phyloP scores from a whole-genome alignment of 495 filamentous ascomycete species.

The Zalerion maritima region DNA sequence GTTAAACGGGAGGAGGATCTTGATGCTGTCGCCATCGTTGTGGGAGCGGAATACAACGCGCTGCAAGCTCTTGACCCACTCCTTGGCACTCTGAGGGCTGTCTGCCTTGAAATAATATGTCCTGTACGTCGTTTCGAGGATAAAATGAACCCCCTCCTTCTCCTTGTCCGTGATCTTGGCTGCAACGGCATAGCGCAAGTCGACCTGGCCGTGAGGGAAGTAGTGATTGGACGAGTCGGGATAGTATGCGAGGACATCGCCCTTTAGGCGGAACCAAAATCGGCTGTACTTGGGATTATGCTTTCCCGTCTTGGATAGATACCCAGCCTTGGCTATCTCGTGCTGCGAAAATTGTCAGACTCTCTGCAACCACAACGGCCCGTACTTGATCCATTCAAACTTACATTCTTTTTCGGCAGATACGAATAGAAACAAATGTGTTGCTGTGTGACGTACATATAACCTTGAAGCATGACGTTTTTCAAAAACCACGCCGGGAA shows the following conservation, averaged over 20 bases:
- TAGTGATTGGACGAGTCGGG: slow-evolving; percentile 71
- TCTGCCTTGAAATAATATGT: slow-evolving; percentile 85
- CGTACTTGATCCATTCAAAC: slow-evolving; percentile 9
- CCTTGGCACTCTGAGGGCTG: slow-evolving; percentile 74
- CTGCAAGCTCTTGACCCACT: slow-evolving; percentile 92
- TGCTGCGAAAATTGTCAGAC: slow-evolving; percentile 34
- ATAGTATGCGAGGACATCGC: slow-evolving; percentile 91
- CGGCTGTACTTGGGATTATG: slow-evolving; percentile 80
- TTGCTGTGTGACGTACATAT: slow-evolving; percentile 88
- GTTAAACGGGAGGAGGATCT: slow-evolving; percentile 78
- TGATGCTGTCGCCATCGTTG: slow-evolving; percentile 95
- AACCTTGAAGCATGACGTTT: slow-evolving; percentile 83
- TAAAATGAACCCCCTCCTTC: slow-evolving; percentile 62
- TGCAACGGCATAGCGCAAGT: slow-evolving; percentile 82
- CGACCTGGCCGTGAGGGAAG: slow-evolving; percentile 84
- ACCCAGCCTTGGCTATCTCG: slow-evolving; percentile 71
- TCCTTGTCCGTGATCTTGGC: slow-evolving; percentile 59
- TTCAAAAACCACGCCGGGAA: slow-evolving; percentile 92
- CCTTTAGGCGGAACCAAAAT: slow-evolving; percentile 94
- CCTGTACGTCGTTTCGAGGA: slow-evolving; percentile 67
- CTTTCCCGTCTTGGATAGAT: slow-evolving; percentile 76
- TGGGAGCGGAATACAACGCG: slow-evolving; percentile 91
- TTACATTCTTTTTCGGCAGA: slow-evolving; percentile 74
- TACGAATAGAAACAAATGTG: slow-evolving; percentile 98
- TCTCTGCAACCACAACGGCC: slow-evolving; percentile 1